These are phyloP conservation scores for Neodidymelliopsis sp. DNA, from an alignment of 2,329 filamentous ascomycete genomes.

Conservation along the genomic window DNA sequence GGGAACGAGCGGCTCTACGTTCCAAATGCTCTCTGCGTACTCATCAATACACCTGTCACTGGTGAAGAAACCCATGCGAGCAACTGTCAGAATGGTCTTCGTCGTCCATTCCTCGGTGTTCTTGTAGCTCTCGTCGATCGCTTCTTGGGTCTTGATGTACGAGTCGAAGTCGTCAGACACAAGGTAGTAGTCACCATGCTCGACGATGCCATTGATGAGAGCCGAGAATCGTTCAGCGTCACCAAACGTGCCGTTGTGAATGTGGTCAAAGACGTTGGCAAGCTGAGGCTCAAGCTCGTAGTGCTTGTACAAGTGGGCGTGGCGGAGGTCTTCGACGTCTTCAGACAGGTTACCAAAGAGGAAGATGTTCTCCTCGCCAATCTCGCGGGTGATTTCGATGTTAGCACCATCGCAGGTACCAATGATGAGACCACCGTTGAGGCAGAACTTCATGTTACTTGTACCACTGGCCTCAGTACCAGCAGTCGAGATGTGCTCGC, in stretches of 20 bases:
- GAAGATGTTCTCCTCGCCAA: conserved; percentile 97
- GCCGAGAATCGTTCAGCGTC: conserved; percentile 80
- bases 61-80: conserved; percentile 97
- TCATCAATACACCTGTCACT: conserved; percentile 95
- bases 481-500: conserved; percentile 97
- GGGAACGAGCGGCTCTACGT: conserved; percentile 78
- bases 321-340: conserved; percentile 94
- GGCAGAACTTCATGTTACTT: conserved; percentile 99
- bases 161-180: conserved; percentile 97
- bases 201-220: conserved; percentile 81
- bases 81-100: conserved; percentile 87
- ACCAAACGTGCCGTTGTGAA: conserved; percentile 82
- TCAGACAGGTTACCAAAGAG: conserved; percentile 95
- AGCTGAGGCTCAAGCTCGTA: conserved; percentile 81
- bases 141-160: conserved; percentile 87
- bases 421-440: conserved; percentile 97
- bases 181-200: conserved; percentile 97
- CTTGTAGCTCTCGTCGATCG: conserved; percentile 91
- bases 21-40: conserved; percentile 98
- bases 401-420: conserved; percentile 98
- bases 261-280: conserved; percentile 80
- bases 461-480: conserved; percentile 89
- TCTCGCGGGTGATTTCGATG: conserved; percentile 96
- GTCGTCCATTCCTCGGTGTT: conserved; percentile 92
- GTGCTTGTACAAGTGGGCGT: conserved; percentile 83